Base-by-base conservation (phyloP, 257 asterid genomes). In the Forsythia suspensa region DNA sequence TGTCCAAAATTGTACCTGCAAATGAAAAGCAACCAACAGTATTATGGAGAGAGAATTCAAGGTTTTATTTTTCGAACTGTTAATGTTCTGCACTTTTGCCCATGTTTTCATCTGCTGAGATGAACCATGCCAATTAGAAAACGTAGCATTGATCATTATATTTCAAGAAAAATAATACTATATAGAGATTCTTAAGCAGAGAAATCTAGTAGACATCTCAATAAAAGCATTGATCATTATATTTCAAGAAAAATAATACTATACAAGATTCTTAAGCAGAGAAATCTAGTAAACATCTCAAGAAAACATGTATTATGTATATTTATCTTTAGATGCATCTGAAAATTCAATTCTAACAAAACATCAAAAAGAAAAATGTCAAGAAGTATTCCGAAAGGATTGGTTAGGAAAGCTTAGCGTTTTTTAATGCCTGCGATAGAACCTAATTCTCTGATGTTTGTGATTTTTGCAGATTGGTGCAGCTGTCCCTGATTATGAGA, bases 51-150 rank as follows among this genome's bases (percentile, higher is more conserved):
- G 90, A 72, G 98, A 91, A 81, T 95, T 95, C 89, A 93, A 83
- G 42, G 99, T 95, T 78, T 85, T 87, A 82, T 93, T 94, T 85
- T 86, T 95, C 40, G 98, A 92, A 79, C 97, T 89, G 85, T 95
- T 93, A 81, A 95, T 89, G 71, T 89, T 84, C 70, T 95, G 89
- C 75, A 95, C 93, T 82, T 88, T 93, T 12, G 97, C 99, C 99
- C 98, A 93, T 38, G 81, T 84, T 86, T 95, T 93, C 98, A 93
- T 89, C 98, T 95, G 96, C 88, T 80, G 29, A 71, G 77, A 76
- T 21, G 75, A n/a, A 80, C 79, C 51, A 63, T 46, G 43, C 13
- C 10, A 61, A 74, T 76, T 36, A 51, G 65, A 67, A 39, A n/a
- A 46, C 57, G 72, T 65, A 44, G 40, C 48, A 71, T 46, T 18